Evolutionary conservation across 2,329 filamentous ascomycete species (phyloP), one percentile per base, ranked within the genome.

Genomic region (Dothiorella sarmentorum): DNA sequence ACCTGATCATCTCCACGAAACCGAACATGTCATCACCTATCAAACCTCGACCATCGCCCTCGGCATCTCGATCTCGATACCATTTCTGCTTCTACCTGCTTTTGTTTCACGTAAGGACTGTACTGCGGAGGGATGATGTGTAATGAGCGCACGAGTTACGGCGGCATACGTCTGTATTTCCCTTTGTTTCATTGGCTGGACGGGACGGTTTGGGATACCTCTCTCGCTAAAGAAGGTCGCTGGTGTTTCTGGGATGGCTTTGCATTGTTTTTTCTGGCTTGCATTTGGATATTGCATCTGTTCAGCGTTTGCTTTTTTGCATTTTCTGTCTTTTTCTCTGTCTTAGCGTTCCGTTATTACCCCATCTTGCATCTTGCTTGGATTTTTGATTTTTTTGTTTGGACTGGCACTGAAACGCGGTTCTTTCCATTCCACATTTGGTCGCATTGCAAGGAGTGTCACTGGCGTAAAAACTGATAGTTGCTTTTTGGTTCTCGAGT

Each of bases 141-240:
- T 52, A 52, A 52, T 52, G 49, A 52, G 49, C 49, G 49, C 49
- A 52, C 49, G 49, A 52, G 49, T 52, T 52, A 52, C 49, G 49
- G 49, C 49, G 49, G 17, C 24, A 52, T 40, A 33, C 49, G 49
- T 52, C 22, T 52, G 33, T 52, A 11, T 52, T 52, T 52, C 13
- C 20, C n/a, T 45, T 45, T 45, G 15, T 45, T 29, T 26, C 20
- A 27, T 37, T 37, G 22, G 24, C 49, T 40, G 49, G 49, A 38
- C 20, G 33, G 49, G 33, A 52, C 33, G 22, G 33, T 18, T 3
- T 11, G 49, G 27, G 17, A 3, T 18, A 15, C 27, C 49, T 52
- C 49, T 40, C 49, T 33, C 33, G 38, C n/a, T 20, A 49, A 51
- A 27, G 33, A 52, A 40, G 31, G 49, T 24, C 33, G 20, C 49